Percentiles rank a stretch among this genome's conserved stretches.
Evolutionary conservation across 257 asterid species (phyloP).

Genomic region (Solanum clarkiae): DNA sequence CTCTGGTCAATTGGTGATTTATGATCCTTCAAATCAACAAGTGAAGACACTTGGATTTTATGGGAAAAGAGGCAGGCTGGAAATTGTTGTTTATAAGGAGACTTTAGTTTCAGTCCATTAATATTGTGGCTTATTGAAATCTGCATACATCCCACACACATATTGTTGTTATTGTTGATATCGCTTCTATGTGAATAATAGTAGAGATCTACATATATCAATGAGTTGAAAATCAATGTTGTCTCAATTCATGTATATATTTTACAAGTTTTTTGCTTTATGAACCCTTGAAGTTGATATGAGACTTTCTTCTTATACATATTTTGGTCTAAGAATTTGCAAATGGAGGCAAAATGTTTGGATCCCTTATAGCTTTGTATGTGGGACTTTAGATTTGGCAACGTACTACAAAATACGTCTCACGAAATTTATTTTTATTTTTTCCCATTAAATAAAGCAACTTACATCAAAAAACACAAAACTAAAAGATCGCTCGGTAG

Average conservation of each 20-base stretch:
- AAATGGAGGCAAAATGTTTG: not conserved
- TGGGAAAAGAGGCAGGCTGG: constrained; percentile 51
- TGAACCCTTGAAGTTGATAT: not conserved
- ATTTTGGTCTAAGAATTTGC: not conserved
- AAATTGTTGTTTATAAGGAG: constrained; percentile 25
- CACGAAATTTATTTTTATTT: not conserved
- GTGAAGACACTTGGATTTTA: constrained; percentile 24
- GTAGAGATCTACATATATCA: not conserved
- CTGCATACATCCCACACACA: not conserved
- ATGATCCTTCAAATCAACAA: not conserved
- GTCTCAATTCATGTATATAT: not conserved
- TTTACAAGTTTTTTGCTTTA: not conserved
- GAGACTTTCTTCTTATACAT: not conserved
- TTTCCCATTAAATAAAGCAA: too few species aligned
- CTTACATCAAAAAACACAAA: too few species aligned
- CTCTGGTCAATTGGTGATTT: constrained; percentile 26
- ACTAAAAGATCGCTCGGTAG: too few species aligned
- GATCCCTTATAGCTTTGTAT: not conserved
- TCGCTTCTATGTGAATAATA: not conserved
- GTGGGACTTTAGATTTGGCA: not conserved
- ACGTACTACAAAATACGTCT: too few species aligned
- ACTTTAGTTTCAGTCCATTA: constrained; percentile 20
- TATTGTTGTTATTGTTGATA: not conserved
- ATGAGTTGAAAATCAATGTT: not conserved
- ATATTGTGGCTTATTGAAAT: not conserved